These are phyloP conservation scores for Citrullus amarus DNA, from an alignment of 306 rosid genomes.

Conservation along the genomic window DNA sequence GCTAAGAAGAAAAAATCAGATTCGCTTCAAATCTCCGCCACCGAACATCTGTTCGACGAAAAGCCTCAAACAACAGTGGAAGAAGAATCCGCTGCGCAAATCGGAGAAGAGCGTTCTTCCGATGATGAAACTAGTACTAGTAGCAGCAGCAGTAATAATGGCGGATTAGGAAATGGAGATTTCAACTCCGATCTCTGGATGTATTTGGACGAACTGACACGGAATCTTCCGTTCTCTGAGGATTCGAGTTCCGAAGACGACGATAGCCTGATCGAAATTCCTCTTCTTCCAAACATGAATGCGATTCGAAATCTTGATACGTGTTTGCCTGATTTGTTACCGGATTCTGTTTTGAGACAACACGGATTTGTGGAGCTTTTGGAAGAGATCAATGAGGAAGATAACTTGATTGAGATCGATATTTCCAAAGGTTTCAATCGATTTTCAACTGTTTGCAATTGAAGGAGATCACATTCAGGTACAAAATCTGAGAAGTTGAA, in stretches of 20 bases:
- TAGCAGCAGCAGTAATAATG: not conserved
- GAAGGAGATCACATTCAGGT: not conserved
- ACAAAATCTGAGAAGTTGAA: not conserved
- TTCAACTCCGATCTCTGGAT: constrained; percentile 18
- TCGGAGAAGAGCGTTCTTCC: constrained; percentile 20
- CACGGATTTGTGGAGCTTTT: not conserved
- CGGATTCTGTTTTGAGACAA: not conserved
- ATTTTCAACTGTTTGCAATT: not conserved
- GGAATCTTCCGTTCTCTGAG: constrained; percentile 15
- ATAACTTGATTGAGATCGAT: constrained; percentile 12
- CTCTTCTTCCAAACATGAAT: not conserved
- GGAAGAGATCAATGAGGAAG: constrained; percentile 9
- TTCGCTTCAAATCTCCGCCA: constrained; percentile 12
- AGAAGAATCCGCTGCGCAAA: constrained; percentile 9
- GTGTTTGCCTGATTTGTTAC: not conserved
- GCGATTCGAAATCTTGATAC: not conserved
- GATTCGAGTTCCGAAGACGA: constrained; percentile 26
- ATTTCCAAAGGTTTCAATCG: constrained; percentile 2
- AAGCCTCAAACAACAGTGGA: not conserved
- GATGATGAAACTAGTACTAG: constrained; percentile 28
- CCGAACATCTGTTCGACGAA: constrained; percentile 5
- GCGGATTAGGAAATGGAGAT: constrained; percentile 18
- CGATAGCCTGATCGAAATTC: constrained; percentile 52
- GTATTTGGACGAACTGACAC: constrained; percentile 3
- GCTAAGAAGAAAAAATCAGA: constrained; percentile 29